Evolutionary conservation across 202 grass and related monocot genomes (phyloP).

Genomic region (Cymbopogon flexuosus): DNA sequence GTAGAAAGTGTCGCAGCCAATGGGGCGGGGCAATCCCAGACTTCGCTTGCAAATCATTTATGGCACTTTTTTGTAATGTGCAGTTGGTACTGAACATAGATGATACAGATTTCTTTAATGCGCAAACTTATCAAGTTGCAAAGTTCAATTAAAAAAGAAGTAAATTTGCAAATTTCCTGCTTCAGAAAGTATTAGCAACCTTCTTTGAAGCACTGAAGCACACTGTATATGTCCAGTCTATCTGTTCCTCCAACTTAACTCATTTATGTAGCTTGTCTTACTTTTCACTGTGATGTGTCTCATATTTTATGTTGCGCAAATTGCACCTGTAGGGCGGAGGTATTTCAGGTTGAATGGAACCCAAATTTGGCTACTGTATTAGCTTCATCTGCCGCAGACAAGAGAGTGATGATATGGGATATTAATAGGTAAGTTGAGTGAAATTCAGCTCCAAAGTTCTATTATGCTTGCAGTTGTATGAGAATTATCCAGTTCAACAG

Average conservation of each 20-base stretch:
- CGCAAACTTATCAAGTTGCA: neutral
- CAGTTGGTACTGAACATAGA: neutral
- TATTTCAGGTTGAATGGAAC: conserved; percentile 96
- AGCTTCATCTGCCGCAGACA: conserved; percentile 78
- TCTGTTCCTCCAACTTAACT: neutral
- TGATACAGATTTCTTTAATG: neutral
- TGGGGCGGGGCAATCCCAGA: neutral
- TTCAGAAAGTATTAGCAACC: neutral
- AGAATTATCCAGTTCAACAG: neutral
- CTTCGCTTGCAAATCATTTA: neutral
- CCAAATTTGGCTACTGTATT: conserved; percentile 79
- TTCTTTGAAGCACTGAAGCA: neutral
- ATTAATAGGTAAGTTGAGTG: conserved; percentile 50
- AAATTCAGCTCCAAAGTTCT: neutral
- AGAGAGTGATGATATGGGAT: conserved; percentile 83
- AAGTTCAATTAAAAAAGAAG: neutral
- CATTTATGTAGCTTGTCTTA: neutral
- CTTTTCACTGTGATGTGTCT: neutral
- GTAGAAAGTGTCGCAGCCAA: neutral
- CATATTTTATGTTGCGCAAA: conserved; percentile 20
- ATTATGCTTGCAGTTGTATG: neutral
- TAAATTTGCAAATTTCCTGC: neutral
- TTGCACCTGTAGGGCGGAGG: conserved; percentile 52
- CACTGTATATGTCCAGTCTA: neutral
- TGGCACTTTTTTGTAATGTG: neutral